These are phyloP conservation scores for Lepraria neglecta DNA, from an alignment of 495 filamentous ascomycete species.

Conservation along the genomic window DNA sequence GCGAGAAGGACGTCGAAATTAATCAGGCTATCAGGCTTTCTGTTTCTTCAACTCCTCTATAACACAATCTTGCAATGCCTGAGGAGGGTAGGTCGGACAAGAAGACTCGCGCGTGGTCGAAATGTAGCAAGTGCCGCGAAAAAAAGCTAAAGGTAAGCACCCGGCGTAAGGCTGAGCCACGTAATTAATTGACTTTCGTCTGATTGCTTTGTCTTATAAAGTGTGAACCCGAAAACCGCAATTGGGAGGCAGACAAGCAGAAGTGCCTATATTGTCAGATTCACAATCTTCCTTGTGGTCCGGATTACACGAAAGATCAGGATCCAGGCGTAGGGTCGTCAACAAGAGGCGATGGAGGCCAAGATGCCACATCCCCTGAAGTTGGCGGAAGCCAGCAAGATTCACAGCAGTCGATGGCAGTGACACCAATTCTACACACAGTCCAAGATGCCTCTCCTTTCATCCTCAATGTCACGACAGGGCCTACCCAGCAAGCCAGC, in stretches of 20 bases:
- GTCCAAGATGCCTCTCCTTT: background rate
- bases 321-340: conserved; percentile 1
- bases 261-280: background rate
- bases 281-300: background rate
- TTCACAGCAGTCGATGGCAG: conserved; percentile 1
- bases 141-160: conserved; percentile 4
- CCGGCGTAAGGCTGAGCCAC: conserved; percentile 2
- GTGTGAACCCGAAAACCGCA: background rate
- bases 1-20: background rate
- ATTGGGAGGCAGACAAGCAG: background rate
- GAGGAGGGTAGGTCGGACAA: background rate
- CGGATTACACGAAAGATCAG: conserved; percentile 1
- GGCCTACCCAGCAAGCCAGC: background rate
- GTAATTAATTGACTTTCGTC: background rate
- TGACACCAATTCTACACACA: background rate
- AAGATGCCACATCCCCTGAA: background rate
- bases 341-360: background rate
- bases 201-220: background rate
- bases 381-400: background rate
- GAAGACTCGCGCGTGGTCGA: background rate
- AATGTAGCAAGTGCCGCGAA: conserved; percentile 1
- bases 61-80: background rate
- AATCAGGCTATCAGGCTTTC: background rate
- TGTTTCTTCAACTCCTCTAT: background rate
- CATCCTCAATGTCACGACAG: background rate